Conservation (phyloP, 2,329 filamentous ascomycete genomes). For the Sclerotinia subarctica region DNA sequence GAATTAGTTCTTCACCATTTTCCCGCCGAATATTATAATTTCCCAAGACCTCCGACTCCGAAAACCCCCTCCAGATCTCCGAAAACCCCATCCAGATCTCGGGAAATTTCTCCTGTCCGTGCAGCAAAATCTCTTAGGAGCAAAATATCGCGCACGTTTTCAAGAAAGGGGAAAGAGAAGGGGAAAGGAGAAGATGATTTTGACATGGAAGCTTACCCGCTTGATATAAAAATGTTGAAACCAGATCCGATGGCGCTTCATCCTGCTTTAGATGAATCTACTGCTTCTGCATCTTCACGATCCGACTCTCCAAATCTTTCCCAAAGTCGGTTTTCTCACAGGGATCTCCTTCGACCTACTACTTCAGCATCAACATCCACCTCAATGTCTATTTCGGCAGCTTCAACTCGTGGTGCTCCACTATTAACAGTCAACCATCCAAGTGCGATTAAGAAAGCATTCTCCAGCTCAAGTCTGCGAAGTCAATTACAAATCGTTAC, state of each 20-base stretch:
- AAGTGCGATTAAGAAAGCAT: neutral
- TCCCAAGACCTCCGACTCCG: neutral
- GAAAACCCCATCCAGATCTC: neutral
- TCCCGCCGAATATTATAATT: neutral
- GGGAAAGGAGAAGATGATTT: neutral
- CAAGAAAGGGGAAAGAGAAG: neutral
- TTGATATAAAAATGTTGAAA: neutral
- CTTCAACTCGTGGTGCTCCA: neutral
- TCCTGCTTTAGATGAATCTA: neutral
- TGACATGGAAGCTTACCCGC: neutral
- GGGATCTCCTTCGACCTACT: neutral
- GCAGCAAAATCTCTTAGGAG: neutral
- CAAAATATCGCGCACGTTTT: constrained; percentile 1
- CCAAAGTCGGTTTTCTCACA: neutral
- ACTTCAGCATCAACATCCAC: neutral
- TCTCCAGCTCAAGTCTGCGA: neutral
- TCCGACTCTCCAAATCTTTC: neutral
- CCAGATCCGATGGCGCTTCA: neutral
- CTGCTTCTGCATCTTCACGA: neutral
- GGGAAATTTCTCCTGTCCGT: neutral
- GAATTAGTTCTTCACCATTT: neutral
- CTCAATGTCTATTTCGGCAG: neutral
- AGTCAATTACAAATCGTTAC: neutral
- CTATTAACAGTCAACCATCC: neutral
- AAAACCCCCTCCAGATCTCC: neutral